Conservation (phyloP, 441 rosid species). For the Erodium trifolium region DNA sequence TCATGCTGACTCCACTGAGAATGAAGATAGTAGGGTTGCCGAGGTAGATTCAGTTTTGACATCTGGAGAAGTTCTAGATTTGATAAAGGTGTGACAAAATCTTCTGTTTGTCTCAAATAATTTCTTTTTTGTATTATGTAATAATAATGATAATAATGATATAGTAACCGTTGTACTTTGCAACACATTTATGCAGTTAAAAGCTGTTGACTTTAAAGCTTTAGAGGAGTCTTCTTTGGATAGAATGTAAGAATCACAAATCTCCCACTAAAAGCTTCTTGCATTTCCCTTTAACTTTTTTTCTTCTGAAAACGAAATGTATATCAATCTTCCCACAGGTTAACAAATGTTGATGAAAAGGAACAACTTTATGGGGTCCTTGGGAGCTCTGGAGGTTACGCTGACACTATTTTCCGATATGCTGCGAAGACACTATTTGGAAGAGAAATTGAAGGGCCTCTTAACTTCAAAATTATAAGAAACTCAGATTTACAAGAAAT, state of each 20-base stretch:
- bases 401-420: conserved; percentile 61
- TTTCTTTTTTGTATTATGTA: not conserved
- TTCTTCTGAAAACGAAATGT: conserved; percentile 8
- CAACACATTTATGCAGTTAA: conserved; percentile 42
- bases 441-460: conserved; percentile 54
- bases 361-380: conserved; percentile 73
- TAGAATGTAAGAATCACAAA: conserved; percentile 43
- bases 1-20: conserved; percentile 19
- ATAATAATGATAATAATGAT: not conserved
- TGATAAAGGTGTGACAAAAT: conserved; percentile 52
- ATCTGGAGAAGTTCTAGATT: conserved; percentile 75
- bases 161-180: conserved; percentile 6
- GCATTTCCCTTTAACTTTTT: not conserved
- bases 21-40: conserved; percentile 17
- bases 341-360: conserved; percentile 66
- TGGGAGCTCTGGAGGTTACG: conserved; percentile 93
- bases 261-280: not conserved
- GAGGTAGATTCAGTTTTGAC: conserved; percentile 96
- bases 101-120: conserved; percentile 9
- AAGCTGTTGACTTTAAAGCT: conserved; percentile 51
- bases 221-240: conserved; percentile 71
- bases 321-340: conserved; percentile 30
- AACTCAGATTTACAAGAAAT: conserved; percentile 81
- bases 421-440: conserved; percentile 65
- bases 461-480: conserved; percentile 60